Percentiles rank a stretch among this genome's conserved stretches.
Evolutionary conservation across 768 basidiomycete species (phyloP).

Genomic region (Fibroporia radiculosa): DNA sequence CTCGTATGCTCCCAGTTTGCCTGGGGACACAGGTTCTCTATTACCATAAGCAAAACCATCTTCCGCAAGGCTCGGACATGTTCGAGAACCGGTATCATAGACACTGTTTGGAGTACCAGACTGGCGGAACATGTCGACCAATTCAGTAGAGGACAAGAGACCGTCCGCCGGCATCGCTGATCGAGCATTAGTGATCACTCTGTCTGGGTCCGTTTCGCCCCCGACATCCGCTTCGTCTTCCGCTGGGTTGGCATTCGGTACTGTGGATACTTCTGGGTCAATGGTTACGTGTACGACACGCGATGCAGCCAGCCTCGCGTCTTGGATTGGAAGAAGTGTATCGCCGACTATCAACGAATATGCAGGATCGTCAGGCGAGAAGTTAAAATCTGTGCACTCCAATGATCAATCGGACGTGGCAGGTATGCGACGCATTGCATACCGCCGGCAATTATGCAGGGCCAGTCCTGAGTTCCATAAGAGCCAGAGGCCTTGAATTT

Average conservation of each 20-base stretch:
- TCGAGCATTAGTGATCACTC: slow-evolving; percentile 69
- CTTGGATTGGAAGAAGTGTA: slow-evolving; percentile 46
- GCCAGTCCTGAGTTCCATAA: slow-evolving; percentile 45
- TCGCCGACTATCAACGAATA: slow-evolving; percentile 73
- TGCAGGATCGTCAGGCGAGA: slow-evolving; percentile 70
- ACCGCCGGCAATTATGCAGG: slow-evolving; percentile 83
- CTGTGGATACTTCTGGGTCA: slow-evolving; percentile 46
- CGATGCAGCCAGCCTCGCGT: slow-evolving; percentile 45
- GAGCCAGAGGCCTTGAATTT: slow-evolving; percentile 42
- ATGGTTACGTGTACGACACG: slow-evolving; percentile 67
- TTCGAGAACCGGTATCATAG: slow-evolving; percentile 49
- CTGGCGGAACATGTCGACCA: slow-evolving; percentile 40
- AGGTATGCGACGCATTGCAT: slow-evolving; percentile 10
- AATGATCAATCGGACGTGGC: not conserved
- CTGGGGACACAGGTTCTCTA: slow-evolving; percentile 32
- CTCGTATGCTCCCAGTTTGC: slow-evolving; percentile 52
- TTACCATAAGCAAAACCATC: slow-evolving; percentile 41
- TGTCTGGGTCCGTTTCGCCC: slow-evolving; percentile 53
- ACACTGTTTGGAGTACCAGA: slow-evolving; percentile 46
- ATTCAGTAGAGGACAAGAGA: slow-evolving; percentile 51
- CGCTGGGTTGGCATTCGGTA: slow-evolving; percentile 11
- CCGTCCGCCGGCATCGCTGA: slow-evolving; percentile 53
- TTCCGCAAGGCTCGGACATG: slow-evolving; percentile 10
- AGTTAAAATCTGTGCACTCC: slow-evolving; percentile 78
- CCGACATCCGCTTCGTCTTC: slow-evolving; percentile 33